Evolutionary conservation across 257 asterid genomes (phyloP), one percentile per base, ranked within the genome.

Genomic region (Solanum habrochaites): DNA sequence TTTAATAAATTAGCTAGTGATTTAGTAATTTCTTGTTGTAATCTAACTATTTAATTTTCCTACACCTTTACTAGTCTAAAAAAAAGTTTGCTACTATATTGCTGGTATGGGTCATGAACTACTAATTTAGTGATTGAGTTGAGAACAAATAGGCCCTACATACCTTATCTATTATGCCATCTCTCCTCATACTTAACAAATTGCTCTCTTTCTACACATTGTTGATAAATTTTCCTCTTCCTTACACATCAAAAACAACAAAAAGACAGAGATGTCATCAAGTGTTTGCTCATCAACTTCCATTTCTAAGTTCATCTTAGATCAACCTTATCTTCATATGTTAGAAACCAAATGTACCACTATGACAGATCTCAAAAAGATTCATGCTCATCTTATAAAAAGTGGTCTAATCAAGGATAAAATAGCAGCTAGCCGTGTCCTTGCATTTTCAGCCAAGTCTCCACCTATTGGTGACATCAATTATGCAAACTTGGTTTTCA

Each of bases 321-420:
- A 91, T 90, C 96, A 93, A 11, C 97, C 96, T 9, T 88, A 83
- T 85, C 97, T 93, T 86, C 73, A 90, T 52, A 86, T 93, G 91
- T 94, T 95, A 87, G 96, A 95, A 93, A 92, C 90, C 90, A 73
- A 86, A 49, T 91, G 93, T 89, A 86, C 85, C 82, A 91, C 93
- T 11, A 91, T 93, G 91, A 91, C 84, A 88, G 95, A 94, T 93
- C 93, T 93, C 39, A 87, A 85, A 86, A 83, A 90, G 88, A 87
- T 95, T 64, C 98, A 95, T 89, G 94, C 96, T 39, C 94, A 91
- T 7, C 91, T 94, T 95, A 90, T 94, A 90, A 95, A 94, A 93
- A 93, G 92, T 16, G 97, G 95, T 86, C 89, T 94, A 27, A 78
- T 90, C 77, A 86, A 88, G 75, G 90, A 94, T 73, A 88, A 89